Evolutionary conservation across 345 rosid species (phyloP).

Genomic region (Populus alba): DNA sequence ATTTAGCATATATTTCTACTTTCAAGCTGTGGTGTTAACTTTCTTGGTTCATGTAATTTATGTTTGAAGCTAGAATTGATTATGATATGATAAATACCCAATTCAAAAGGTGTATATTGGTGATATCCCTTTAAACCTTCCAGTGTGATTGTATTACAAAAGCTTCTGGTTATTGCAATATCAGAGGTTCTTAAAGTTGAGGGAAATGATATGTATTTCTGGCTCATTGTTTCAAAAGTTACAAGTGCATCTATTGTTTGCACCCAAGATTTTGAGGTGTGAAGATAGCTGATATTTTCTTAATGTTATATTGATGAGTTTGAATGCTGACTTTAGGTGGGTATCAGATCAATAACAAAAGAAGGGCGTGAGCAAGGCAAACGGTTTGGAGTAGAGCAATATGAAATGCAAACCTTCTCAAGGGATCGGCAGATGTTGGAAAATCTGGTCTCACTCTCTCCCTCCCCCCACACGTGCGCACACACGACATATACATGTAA

Average conservation of each 20-base stretch:
- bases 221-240: background rate
- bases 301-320: background rate
- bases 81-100: background rate
- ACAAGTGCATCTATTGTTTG: background rate
- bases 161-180: background rate
- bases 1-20: background rate
- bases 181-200: background rate
- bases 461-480: background rate
- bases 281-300: background rate
- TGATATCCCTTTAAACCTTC: background rate
- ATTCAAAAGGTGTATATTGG: background rate
- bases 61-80: background rate
- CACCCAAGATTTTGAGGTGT: background rate
- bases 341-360: conserved; percentile 76
- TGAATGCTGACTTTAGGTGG: conserved; percentile 53
- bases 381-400: conserved; percentile 92
- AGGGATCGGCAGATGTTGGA: conserved; percentile 69
- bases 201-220: background rate
- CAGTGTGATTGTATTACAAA: background rate
- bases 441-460: conserved; percentile 60
- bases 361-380: conserved; percentile 96
- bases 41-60: background rate
- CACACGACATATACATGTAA: background rate
- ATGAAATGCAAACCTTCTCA: conserved; percentile 88
- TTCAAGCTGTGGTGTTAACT: background rate